Percentiles rank a stretch among this genome's conserved stretches.
Evolutionary conservation across 1,139 yeast species (phyloP).

Genomic region (Pichia sp.): DNA sequence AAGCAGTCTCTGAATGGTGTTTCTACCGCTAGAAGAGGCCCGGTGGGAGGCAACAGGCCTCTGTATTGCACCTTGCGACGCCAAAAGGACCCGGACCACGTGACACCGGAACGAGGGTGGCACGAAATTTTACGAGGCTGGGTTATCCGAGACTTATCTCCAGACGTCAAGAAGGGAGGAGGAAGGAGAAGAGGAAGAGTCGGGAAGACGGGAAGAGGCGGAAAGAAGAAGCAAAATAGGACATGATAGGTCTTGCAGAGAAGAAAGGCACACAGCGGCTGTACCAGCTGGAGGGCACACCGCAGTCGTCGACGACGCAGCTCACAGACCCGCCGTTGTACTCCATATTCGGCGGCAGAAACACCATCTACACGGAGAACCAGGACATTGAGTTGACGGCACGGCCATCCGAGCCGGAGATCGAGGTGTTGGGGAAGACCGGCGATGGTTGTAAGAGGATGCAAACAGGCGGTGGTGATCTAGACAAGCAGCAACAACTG

Average conservation of each 20-base stretch:
- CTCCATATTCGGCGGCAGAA: slow-evolving; percentile 43
- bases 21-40: too few relatives aligned
- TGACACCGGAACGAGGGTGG: too few relatives aligned
- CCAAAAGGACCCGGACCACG: too few relatives aligned
- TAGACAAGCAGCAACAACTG: background rate
- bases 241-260: background rate
- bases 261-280: background rate
- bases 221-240: background rate
- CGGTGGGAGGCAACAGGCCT: too few relatives aligned
- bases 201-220: background rate
- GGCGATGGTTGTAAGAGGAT: background rate
- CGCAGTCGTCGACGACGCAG: slow-evolving; percentile 37
- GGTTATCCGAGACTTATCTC: too few relatives aligned
- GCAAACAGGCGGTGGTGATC: background rate
- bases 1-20: too few relatives aligned
- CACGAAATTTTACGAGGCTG: too few relatives aligned
- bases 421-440: background rate
- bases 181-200: too few relatives aligned
- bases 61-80: too few relatives aligned
- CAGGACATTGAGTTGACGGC: slow-evolving; percentile 13
- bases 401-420: background rate
- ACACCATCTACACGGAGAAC: slow-evolving; percentile 21
- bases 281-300: slow-evolving; percentile 4
- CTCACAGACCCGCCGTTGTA: slow-evolving; percentile 49
- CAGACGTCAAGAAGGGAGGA: too few relatives aligned